Evolutionary conservation across 306 rosid species (phyloP), one percentile per base, ranked within the genome.

Genomic region (Senna siamea): DNA sequence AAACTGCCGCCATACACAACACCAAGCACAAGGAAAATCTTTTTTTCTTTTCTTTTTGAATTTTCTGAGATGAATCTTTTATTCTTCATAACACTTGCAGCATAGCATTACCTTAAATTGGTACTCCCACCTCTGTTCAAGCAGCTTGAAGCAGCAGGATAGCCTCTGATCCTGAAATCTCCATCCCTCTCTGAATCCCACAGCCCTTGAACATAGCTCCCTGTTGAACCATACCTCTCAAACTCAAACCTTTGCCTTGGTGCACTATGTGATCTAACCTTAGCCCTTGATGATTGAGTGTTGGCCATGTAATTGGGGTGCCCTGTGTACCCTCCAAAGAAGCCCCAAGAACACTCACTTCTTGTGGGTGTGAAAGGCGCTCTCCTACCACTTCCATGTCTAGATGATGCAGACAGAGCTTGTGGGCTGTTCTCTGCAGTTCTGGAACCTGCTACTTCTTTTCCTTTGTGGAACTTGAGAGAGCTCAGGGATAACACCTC

Each of bases 251-350:
- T 88, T 78, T 92, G 99, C 78, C 87, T 85, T 6, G 97, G 97
- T 44, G 92, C 99, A 82, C 99, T 94, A 9, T 87, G 99, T 43
- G 99, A 94, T 79, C 99, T 81, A 54, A 85, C 90, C 87, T 94
- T 94, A 34, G 99, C 99, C 20, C 79, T 75, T 20, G 86, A 94
- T 6, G 99, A 92, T 72, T 94, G 85, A 1, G 99, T 94, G 79
- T 88, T 87, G 53, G 97, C 85, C 99, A 94, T 94, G 82, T 92
- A 94, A 85, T 78, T 94, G 1, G 97, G 99, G 76, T 80, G 50
- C 46, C 91, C 81, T 0, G 89, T 26, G 78, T 86, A 90, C 37
- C 83, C 90, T 32, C 72, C 77, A 41, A 85, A 85, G 76, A 69
- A 80, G 6, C 96, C 89, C 93, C 90, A 85, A 0, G 93, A 84